Evolutionary conservation across 2,329 filamentous ascomycete species (phyloP).

Genomic region (Acrocalymma vagum): DNA sequence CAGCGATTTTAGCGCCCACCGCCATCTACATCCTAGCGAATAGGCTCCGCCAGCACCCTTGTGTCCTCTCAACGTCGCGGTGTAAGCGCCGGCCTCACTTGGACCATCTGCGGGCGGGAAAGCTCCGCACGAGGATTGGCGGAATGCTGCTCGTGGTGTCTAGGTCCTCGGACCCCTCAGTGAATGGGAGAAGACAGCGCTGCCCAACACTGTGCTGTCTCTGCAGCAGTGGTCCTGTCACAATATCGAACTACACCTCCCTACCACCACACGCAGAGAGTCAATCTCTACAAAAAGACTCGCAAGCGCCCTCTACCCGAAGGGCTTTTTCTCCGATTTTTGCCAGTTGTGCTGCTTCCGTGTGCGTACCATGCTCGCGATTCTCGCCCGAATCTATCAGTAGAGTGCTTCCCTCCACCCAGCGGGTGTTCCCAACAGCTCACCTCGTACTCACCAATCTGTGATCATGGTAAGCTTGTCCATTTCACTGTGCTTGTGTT

Average conservation of each 20-base stretch:
- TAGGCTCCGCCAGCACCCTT: conserved; percentile 25
- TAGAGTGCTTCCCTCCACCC: conserved; percentile 29
- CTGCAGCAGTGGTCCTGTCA: conserved; percentile 40
- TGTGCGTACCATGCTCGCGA: conserved; percentile 42
- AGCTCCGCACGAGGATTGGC: conserved; percentile 39
- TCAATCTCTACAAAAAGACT: conserved; percentile 53
- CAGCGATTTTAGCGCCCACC: conserved; percentile 30
- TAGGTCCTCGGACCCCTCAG: conserved; percentile 31
- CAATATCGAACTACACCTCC: conserved; percentile 41
- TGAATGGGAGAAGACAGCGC: conserved; percentile 35
- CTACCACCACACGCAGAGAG: conserved; percentile 38
- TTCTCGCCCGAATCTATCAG: conserved; percentile 25
- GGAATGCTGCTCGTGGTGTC: conserved; percentile 24
- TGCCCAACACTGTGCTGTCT: conserved; percentile 44
- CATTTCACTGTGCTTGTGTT: conserved; percentile 8
- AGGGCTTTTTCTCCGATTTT: conserved; percentile 48
- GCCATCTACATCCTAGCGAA: conserved; percentile 33
- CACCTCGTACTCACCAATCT: conserved; percentile 28
- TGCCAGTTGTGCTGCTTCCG: conserved; percentile 38
- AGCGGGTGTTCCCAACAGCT: conserved; percentile 15
- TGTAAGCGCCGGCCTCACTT: conserved; percentile 44
- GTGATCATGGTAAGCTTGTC: conserved; percentile 46
- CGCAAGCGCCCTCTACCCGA: conserved; percentile 52
- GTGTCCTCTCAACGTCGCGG: conserved; percentile 35
- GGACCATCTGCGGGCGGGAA: conserved; percentile 36